phyloP scores from a whole-genome alignment of 1,284 basidiomycete species.

The Malassezia caprae region DNA sequence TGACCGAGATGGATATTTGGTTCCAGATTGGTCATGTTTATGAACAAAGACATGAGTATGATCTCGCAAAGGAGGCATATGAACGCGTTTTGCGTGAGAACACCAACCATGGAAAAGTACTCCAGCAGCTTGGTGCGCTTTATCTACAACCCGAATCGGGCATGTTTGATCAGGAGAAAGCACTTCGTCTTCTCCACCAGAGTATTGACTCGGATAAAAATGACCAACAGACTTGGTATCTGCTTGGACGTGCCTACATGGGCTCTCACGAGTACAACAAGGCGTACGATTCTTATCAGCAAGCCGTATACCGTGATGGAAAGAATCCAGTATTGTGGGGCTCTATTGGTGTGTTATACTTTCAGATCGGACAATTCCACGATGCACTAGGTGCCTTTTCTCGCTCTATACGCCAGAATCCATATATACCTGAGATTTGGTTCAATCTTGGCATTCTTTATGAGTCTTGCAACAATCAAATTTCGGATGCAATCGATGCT shows the following conservation, averaged over 20 bases:
- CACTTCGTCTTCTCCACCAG: constrained; percentile 86
- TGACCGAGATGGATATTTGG: constrained; percentile 96
- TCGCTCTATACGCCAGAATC: constrained; percentile 93
- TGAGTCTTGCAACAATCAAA: constrained; percentile 98
- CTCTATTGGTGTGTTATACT: constrained; percentile 96
- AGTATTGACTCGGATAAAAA: constrained; percentile 66
- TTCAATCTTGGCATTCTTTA: constrained; percentile 94
- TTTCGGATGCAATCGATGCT: constrained; percentile 94
- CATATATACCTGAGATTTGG: constrained; percentile 98
- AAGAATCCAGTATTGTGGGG: constrained; percentile 99
- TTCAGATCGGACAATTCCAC: constrained; percentile 97
- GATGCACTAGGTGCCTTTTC: constrained; percentile 98
- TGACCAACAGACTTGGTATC: constrained; percentile 96
- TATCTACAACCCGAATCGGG: constrained; percentile 87
- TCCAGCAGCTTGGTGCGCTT: constrained; percentile 94
- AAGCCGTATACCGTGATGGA: constrained; percentile 95
- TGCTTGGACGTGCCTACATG: constrained; percentile 96
- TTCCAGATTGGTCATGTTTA: constrained; percentile 99
- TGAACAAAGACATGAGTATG: constrained; percentile 90
- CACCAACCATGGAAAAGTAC: constrained; percentile 86
- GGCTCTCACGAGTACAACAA: constrained; percentile 98
- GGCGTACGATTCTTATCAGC: constrained; percentile 98
- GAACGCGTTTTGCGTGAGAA: constrained; percentile 91
- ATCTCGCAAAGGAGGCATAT: constrained; percentile 84
- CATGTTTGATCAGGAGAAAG: constrained; percentile 89